phyloP scores from a whole-genome alignment of 352 stramenopile species.

The Pythium aristosporum region DNA sequence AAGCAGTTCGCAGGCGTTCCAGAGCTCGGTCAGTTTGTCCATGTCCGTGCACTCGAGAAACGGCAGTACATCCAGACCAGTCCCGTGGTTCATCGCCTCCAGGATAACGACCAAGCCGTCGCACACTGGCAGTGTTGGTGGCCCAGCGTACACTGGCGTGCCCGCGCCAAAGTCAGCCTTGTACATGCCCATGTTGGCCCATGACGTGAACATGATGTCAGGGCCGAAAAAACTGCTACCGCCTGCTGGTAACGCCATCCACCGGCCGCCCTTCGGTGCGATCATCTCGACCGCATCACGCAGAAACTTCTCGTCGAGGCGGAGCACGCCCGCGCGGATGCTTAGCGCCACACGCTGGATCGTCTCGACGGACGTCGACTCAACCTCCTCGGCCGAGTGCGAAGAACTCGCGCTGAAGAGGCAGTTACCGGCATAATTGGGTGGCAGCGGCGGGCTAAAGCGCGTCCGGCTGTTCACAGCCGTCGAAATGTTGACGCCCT shows the following conservation, averaged over 20 bases:
- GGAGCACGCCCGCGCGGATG: constrained; percentile 44
- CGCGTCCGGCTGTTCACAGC: constrained; percentile 48
- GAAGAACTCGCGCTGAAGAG: constrained; percentile 50
- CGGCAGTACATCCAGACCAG: constrained; percentile 45
- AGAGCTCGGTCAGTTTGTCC: constrained; percentile 36
- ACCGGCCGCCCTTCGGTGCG: constrained; percentile 25
- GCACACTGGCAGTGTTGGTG: constrained; percentile 30
- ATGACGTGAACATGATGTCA: constrained; percentile 64
- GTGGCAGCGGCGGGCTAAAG: constrained; percentile 39
- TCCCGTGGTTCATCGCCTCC: constrained; percentile 34
- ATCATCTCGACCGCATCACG: constrained; percentile 55
- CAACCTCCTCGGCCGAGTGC: constrained; percentile 37
- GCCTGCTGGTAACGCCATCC: constrained; percentile 34
- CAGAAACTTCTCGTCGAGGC: constrained; percentile 38
- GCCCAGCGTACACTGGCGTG: constrained; percentile 38
- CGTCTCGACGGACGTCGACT: constrained; percentile 9
- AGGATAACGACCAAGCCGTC: constrained; percentile 49
- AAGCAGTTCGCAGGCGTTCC: constrained; percentile 16
- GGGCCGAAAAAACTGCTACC: constrained; percentile 47
- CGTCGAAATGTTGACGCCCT: constrained; percentile 49
- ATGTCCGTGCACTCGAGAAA: constrained; percentile 39
- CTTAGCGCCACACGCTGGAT: constrained; percentile 33
- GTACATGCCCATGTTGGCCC: constrained; percentile 59
- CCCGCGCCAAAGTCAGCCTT: constrained; percentile 45
- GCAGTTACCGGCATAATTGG: constrained; percentile 49